Evolutionary conservation across 371 early-diverging fungal species (phyloP).

Genomic region (Rhizopus delemar): DNA sequence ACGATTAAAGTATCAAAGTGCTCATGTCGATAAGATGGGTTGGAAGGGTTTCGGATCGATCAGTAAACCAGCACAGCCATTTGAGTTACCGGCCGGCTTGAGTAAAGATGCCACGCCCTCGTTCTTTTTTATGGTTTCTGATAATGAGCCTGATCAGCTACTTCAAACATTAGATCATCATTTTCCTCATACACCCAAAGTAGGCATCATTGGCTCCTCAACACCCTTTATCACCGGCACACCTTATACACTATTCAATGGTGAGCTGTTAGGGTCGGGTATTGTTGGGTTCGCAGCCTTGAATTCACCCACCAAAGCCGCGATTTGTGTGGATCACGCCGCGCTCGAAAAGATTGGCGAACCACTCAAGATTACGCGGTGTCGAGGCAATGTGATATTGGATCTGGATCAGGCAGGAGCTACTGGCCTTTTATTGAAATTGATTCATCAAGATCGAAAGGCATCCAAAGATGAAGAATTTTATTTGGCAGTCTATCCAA

Average conservation of each 20-base stretch:
- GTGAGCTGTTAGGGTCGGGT: slow-evolving; percentile 56
- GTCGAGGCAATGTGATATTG: slow-evolving; percentile 74
- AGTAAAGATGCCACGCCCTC: slow-evolving; percentile 20
- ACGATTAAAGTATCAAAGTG: slow-evolving; percentile 33
- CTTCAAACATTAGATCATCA: slow-evolving; percentile 56
- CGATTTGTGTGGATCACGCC: slow-evolving; percentile 31
- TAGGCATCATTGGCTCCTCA: slow-evolving; percentile 63
- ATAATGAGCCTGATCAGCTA: slow-evolving; percentile 67
- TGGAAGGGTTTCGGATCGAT: slow-evolving; percentile 52
- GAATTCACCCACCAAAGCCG: background rate
- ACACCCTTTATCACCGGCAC: slow-evolving; percentile 74
- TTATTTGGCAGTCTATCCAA: slow-evolving; percentile 51
- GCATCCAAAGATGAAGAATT: slow-evolving; percentile 60
- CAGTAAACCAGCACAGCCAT: slow-evolving; percentile 34
- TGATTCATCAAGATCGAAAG: slow-evolving; percentile 39
- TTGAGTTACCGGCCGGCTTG: slow-evolving; percentile 21
- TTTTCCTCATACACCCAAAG: slow-evolving; percentile 53
- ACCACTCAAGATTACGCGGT: slow-evolving; percentile 60
- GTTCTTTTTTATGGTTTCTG: slow-evolving; percentile 57
- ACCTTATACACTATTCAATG: slow-evolving; percentile 60
- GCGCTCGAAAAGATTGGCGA: slow-evolving; percentile 56
- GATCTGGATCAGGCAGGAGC: slow-evolving; percentile 68
- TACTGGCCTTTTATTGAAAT: slow-evolving; percentile 59
- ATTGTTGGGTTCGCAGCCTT: slow-evolving; percentile 62
- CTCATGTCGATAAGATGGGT: slow-evolving; percentile 47